Percentiles rank a stretch among this genome's conserved stretches.
Conservation (phyloP, 2,329 filamentous ascomycete species). For the Daldinia sp. region DNA sequence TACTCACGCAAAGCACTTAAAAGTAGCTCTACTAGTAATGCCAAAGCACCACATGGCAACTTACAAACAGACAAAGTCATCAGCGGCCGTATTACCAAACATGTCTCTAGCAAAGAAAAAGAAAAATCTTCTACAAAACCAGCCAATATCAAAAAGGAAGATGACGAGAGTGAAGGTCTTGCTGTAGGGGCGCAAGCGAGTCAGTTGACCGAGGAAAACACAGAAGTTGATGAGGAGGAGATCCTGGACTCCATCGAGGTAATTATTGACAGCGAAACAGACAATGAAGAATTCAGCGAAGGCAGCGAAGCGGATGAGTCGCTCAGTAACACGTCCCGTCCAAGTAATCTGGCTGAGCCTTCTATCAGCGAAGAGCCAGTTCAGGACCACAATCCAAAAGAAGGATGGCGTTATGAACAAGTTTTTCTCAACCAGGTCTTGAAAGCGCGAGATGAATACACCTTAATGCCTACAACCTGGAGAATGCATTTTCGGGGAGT, state of each 20-base stretch:
- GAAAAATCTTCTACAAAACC: not conserved
- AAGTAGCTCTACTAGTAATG: not conserved
- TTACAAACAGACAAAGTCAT: constrained; percentile 34
- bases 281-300: constrained; percentile 3
- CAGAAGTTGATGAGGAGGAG: constrained; percentile 2
- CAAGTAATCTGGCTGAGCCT: not conserved
- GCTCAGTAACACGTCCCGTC: not conserved
- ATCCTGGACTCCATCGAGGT: constrained; percentile 1
- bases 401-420: constrained; percentile 48
- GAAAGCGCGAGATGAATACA: constrained; percentile 48
- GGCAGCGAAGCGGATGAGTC: not conserved
- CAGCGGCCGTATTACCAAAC: constrained; percentile 44
- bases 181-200: not conserved
- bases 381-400: constrained; percentile 35
- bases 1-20: constrained; percentile 18
- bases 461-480: constrained; percentile 52
- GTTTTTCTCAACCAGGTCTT: constrained; percentile 48
- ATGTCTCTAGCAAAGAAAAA: constrained; percentile 11
- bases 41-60: not conserved
- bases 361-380: constrained; percentile 15
- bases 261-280: not conserved
- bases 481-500: constrained; percentile 50
- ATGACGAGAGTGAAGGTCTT: not conserved
- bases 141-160: not conserved
- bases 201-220: not conserved